Conservation (phyloP, 2,329 filamentous ascomycete genomes). For the Exophiala sideris region DNA sequence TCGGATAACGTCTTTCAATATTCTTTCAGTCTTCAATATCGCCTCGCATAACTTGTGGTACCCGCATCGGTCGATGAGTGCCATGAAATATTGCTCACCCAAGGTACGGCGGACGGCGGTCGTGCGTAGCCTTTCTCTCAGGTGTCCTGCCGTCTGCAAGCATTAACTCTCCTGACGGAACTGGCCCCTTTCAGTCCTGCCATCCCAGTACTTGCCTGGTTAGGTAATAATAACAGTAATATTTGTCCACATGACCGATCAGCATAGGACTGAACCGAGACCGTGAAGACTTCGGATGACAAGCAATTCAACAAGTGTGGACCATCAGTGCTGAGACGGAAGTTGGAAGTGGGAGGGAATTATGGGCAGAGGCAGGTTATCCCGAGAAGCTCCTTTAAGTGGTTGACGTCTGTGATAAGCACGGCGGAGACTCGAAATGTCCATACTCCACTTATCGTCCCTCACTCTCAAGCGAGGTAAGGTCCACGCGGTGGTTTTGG, state of each 20-base stretch:
- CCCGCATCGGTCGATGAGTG: not conserved
- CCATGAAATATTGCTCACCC: not conserved
- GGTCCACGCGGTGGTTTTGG: not conserved
- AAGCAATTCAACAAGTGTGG: not conserved
- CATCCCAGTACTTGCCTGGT: not conserved
- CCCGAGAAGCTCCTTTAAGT: not conserved
- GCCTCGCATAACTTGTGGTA: not conserved
- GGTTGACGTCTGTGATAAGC: not conserved
- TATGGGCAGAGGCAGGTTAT: not conserved
- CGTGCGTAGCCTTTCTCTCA: not conserved
- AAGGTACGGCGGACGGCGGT: not conserved
- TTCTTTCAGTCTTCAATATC: not conserved
- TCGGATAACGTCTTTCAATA: not conserved
- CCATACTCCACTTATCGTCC: not conserved
- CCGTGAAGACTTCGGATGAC: not conserved
- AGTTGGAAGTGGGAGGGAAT: not conserved
- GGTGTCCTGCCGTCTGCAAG: not conserved
- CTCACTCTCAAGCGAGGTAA: not conserved
- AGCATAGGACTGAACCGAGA: not conserved
- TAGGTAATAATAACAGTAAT: too few relatives aligned
- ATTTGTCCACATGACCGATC: not conserved
- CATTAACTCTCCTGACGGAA: not conserved
- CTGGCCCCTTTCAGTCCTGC: not conserved
- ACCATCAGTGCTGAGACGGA: not conserved
- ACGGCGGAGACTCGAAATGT: not conserved